phyloP scores from a whole-genome alignment of 768 basidiomycete genomes.

The Trametes punicea region DNA sequence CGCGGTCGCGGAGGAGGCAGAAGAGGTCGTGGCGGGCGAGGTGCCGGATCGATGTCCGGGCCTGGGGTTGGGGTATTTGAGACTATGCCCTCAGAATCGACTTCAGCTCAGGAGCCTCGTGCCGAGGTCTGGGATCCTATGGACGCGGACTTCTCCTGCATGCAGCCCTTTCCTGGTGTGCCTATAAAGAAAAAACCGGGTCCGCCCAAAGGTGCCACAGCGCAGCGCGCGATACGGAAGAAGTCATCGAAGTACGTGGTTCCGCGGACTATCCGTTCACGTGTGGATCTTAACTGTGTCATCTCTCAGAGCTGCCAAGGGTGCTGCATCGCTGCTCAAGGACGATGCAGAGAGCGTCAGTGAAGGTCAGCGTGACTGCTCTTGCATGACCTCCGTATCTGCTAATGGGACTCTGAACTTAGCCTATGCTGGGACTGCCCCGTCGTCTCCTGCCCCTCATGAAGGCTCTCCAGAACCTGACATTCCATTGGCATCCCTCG shows the following conservation, averaged over 20 bases:
- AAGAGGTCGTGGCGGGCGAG: conserved; percentile 30
- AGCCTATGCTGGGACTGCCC: conserved; percentile 68
- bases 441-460: conserved; percentile 64
- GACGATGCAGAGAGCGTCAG: conserved; percentile 51
- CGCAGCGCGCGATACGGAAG: conserved; percentile 31
- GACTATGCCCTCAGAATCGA: conserved; percentile 36
- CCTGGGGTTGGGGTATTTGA: conserved; percentile 32
- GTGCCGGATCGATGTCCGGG: conserved; percentile 13
- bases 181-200: conserved; percentile 25
- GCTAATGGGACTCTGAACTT: conserved; percentile 9
- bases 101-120: conserved; percentile 7
- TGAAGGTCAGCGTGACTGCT: conserved; percentile 46
- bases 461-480: conserved; percentile 38
- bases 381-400: not conserved
- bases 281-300: not conserved
- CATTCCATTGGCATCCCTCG: conserved; percentile 12
- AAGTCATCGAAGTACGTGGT: conserved; percentile 30
- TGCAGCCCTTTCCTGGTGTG: not conserved
- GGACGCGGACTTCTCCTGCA: not conserved
- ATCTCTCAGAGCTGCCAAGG: conserved; percentile 21
- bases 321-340: conserved; percentile 24
- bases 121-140: conserved; percentile 20
- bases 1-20: conserved; percentile 40
- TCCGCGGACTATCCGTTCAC: not conserved
- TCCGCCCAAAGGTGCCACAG: conserved; percentile 24